These are phyloP conservation scores for Dactylonectria macrodidyma DNA, from an alignment of 2,329 filamentous ascomycete species.

Conservation along the genomic window DNA sequence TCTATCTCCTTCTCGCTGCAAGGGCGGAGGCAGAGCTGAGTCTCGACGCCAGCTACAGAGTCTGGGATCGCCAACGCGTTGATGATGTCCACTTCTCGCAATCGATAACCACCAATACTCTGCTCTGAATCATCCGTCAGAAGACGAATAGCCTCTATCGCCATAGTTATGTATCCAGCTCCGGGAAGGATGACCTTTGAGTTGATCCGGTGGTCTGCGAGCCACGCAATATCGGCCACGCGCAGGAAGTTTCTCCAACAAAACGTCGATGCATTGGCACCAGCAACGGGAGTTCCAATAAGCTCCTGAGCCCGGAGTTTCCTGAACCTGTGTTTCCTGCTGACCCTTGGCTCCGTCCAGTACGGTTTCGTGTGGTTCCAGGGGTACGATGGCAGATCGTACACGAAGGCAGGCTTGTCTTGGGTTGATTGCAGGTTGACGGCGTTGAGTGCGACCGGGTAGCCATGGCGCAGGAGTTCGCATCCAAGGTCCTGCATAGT, in stretches of 20 bases:
- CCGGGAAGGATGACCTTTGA: constrained; percentile 9
- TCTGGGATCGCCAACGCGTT: background rate
- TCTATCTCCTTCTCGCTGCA: background rate
- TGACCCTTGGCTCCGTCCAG: constrained; percentile 14
- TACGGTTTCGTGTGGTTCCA: constrained; percentile 8
- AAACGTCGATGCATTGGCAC: background rate
- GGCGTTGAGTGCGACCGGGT: background rate
- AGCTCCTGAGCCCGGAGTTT: background rate
- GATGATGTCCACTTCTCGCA: background rate
- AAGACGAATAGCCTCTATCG: constrained; percentile 14
- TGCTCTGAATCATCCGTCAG: background rate
- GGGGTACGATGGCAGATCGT: constrained; percentile 10
- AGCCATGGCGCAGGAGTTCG: background rate
- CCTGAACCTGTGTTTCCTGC: constrained; percentile 3
- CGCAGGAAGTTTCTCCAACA: constrained; percentile 18
- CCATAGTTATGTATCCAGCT: constrained; percentile 11
- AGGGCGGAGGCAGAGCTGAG: background rate
- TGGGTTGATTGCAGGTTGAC: background rate
- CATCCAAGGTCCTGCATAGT: background rate
- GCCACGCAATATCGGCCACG: constrained; percentile 7
- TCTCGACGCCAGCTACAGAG: background rate
- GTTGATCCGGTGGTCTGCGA: constrained; percentile 17
- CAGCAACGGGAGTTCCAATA: background rate
- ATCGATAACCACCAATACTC: background rate
- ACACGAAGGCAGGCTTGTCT: background rate